These are phyloP conservation scores for Fusarium mundagurra DNA, from an alignment of 2,329 filamentous ascomycete species.

Conservation along the genomic window DNA sequence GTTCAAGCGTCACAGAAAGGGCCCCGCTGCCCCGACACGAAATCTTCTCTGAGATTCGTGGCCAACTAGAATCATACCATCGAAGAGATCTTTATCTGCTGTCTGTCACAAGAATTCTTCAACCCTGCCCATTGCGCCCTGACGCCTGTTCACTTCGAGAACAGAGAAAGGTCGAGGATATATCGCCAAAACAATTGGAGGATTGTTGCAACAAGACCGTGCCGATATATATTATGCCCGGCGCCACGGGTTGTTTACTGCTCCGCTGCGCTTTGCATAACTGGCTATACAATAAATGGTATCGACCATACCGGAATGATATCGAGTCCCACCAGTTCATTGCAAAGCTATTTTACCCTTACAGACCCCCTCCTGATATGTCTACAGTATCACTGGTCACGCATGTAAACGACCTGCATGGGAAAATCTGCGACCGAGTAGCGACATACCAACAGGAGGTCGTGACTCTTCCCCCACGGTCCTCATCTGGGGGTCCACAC, in stretches of 20 bases:
- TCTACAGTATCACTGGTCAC: not conserved
- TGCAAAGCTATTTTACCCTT: not conserved
- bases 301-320: constrained; percentile 13
- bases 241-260: not conserved
- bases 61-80: not conserved
- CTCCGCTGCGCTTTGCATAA: not conserved
- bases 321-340: constrained; percentile 24
- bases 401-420: not conserved
- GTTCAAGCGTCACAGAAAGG: not conserved
- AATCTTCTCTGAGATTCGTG: not conserved
- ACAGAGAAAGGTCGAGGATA: not conserved
- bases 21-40: not conserved
- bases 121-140: not conserved
- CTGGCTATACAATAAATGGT: constrained; percentile 14
- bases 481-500: not conserved
- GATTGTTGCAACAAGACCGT: not conserved
- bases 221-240: not conserved
- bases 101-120: too few relatives aligned
- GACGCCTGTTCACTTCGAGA: not conserved
- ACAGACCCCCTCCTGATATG: not conserved
- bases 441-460: not conserved
- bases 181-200: not conserved
- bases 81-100: not conserved
- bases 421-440: not conserved
- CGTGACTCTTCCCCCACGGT: not conserved